Evolutionary conservation across 192 early-diverging fungal genomes (phyloP), one percentile per base, ranked within the genome.

Genomic region (Backusella mclennaniae): DNA sequence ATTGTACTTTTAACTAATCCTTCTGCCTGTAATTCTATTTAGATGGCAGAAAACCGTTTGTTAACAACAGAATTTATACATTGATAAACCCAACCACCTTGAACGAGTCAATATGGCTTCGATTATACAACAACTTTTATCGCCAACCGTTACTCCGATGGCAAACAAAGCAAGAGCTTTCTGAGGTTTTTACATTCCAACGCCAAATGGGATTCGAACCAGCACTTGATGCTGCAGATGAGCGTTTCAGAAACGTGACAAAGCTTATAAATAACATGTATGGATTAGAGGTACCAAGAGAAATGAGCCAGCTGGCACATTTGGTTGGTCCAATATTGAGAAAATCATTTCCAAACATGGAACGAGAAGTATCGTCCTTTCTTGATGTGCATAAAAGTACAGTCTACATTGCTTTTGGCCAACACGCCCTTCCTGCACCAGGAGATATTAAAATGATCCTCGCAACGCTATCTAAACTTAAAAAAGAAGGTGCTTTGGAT

Each of bases 351-450:
- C 73, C 42, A 26, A 5, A 21, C 5, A 12, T 85, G 15, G 71
- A 67, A 9, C 1, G 35, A 12, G 4, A 14, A 7, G 14, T 66
- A 14, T 17, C 19, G 12, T 14, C n/a, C 7, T 85, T 80, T 67
- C 35, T 85, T 11, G 21, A 66, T 63, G 33, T 9, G 2, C 84
- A 83, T 39, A 7, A 56, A 21, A 35, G 67, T 52, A 73, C 77
- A 6, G 39, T 76, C 6, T 85, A 83, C 59, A 53, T 83, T 29
- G 79, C 84, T 1, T 83, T 85, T 69, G 81, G 81, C 21, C 74
- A 73, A 35, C 52, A 73, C n/a, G 36, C 76, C 23, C 66, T 26
- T 35, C 46, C 76, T 19, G 14, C 67, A 12, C 3, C n/a, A 3
- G 35, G 31, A 23, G 76, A 77, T 39, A 29, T 67, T 17, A 21